Evolutionary conservation across 257 asterid genomes (phyloP), one percentile per base, ranked within the genome.

Genomic region (Salvia miltiorrhiza): DNA sequence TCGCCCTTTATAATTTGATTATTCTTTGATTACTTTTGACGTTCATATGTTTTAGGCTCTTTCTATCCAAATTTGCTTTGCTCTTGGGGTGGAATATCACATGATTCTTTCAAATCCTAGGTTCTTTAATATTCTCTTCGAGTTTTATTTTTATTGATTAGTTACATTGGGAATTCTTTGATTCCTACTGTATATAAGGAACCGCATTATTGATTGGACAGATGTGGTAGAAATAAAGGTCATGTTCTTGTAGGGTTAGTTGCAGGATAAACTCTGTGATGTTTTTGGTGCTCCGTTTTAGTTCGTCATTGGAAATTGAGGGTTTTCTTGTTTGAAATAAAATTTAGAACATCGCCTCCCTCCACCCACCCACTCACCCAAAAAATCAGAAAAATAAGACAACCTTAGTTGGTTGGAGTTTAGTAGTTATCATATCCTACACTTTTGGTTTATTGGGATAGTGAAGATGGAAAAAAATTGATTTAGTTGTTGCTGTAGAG

Each of bases 251-350:
- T 77, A 63, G 77, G 85, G 74, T 78, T 76, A 75, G 72, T 70
- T 57, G 52, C 86, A 73, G 79, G 88, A 75, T 83, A 80, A 65
- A 72, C 92, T 87, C 98, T 1, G 84, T 90, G 96, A 88, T 62
- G 75, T 78, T 88, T 88, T 88, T 84, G 96, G 93, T 86, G 97
- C 94, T 79, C 70, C 82, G 54, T 87, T 82, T 93, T 90, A 72
- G 88, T 81, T 63, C 77, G 96, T 78, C 86, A 82, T 85, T 86
- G 85, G 68, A 83, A 93, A 90, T 82, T 52, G 95, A 90, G 95
- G 88, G 95, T 74, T 81, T 84, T 80, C 84, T 76, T 75, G 86
- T 63, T 75, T 78, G 77, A 68, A n/a, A 33, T 58, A 0, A 59
- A 9, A 33, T 35, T 59, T 35, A 35, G 65, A 35, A 19, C 48